Percentiles rank a stretch among this genome's conserved stretches.
phyloP scores from a whole-genome alignment of 2,329 filamentous ascomycete species.

The Didymella arachidicola region DNA sequence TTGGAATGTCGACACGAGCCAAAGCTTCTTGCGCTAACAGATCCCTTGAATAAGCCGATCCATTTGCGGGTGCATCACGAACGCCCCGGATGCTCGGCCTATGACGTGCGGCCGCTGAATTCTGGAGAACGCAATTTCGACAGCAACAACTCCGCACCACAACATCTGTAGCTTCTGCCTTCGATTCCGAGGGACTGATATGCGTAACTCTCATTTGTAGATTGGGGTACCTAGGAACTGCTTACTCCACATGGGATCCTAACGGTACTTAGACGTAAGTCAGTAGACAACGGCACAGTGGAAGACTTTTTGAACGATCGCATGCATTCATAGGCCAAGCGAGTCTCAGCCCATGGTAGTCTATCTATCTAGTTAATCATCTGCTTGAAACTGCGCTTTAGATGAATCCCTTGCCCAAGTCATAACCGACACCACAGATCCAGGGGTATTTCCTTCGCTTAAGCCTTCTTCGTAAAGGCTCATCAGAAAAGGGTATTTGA shows the following conservation, averaged over 20 bases:
- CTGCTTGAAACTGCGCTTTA: conserved; percentile 48
- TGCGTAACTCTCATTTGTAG: not conserved
- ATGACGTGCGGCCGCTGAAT: conserved; percentile 11
- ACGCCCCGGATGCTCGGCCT: conserved; percentile 8
- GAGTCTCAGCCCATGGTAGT: conserved; percentile 36
- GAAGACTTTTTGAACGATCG: conserved; percentile 25
- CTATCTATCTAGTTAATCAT: conserved; percentile 49
- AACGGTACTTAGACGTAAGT: not conserved
- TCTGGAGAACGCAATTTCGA: not conserved
- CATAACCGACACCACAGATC: conserved; percentile 41
- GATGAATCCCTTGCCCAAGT: conserved; percentile 49
- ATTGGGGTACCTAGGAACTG: not conserved
- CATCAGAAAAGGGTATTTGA: conserved; percentile 39
- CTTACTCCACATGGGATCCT: not conserved
- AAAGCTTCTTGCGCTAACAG: conserved; percentile 23
- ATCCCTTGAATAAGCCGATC: conserved; percentile 19
- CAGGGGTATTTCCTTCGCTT: conserved; percentile 48
- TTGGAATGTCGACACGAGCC: conserved; percentile 19
- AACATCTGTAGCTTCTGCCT: not conserved
- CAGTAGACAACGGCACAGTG: not conserved
- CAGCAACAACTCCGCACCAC: not conserved
- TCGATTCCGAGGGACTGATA: not conserved
- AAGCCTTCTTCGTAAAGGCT: conserved; percentile 36
- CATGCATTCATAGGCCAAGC: conserved; percentile 39
- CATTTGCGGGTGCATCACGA: conserved; percentile 20